These are phyloP conservation scores for Obba rivulosa DNA, from an alignment of 768 basidiomycete genomes.

Conservation along the genomic window DNA sequence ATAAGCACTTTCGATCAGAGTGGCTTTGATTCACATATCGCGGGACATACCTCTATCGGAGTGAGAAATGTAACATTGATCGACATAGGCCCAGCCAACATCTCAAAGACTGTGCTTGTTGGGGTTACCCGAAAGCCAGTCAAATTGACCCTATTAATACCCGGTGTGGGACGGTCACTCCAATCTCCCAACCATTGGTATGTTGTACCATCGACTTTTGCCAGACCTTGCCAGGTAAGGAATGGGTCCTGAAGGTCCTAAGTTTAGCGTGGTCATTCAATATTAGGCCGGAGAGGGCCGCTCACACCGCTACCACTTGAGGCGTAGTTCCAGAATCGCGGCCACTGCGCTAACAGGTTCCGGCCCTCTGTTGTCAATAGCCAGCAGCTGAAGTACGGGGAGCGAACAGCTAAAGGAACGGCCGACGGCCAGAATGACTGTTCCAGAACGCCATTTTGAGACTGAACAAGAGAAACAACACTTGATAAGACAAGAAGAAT, in stretches of 20 bases:
- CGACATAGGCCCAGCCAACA: conserved; percentile 30
- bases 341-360: conserved; percentile 9
- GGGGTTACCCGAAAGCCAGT: conserved; percentile 26
- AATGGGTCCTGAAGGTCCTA: background rate
- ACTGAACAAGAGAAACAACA: background rate
- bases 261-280: background rate
- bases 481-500: too few species aligned
- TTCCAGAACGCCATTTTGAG: background rate
- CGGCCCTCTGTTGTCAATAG: conserved; percentile 1
- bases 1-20: background rate
- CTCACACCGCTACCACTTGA: background rate
- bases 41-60: conserved; percentile 30
- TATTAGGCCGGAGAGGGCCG: background rate
- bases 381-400: conserved; percentile 23
- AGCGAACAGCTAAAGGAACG: conserved; percentile 23
- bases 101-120: conserved; percentile 27
- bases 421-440: conserved; percentile 15
- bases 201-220: conserved; percentile 13
- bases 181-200: conserved; percentile 14
- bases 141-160: conserved; percentile 10
- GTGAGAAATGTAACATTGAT: conserved; percentile 33
- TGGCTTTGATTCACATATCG: background rate
- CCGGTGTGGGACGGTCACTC: background rate
- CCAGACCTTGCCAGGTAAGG: conserved; percentile 15
- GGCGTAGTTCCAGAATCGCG: conserved; percentile 15